Percentiles rank a stretch among this genome's conserved stretches.
Evolutionary conservation across 106 monocot species (phyloP).

Genomic region (Chionographis japonica): DNA sequence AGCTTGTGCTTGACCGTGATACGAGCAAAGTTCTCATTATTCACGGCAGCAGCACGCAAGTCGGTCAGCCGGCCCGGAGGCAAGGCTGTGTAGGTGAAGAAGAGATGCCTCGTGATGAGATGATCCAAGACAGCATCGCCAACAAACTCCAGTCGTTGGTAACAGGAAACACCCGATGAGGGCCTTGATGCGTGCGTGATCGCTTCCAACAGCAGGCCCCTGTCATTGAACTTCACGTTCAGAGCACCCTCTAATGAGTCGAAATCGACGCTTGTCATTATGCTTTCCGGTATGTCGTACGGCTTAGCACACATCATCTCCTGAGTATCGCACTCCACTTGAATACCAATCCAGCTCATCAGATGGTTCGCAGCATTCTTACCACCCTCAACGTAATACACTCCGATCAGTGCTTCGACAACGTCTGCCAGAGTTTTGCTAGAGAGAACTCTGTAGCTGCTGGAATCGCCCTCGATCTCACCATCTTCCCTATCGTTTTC

Average conservation of each 20-base stretch:
- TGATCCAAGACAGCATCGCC: slow-evolving; percentile 99
- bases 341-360: slow-evolving; percentile 91
- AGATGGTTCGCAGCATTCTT: slow-evolving; percentile 85
- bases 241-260: slow-evolving; percentile 65
- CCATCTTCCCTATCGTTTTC: slow-evolving; percentile 78
- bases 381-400: slow-evolving; percentile 95
- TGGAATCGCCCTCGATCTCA: slow-evolving; percentile 80
- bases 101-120: slow-evolving; percentile 79
- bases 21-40: slow-evolving; percentile 98
- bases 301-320: slow-evolving; percentile 48
- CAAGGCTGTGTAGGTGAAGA: slow-evolving; percentile 83
- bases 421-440: slow-evolving; percentile 98
- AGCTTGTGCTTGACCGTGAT: slow-evolving; percentile 91
- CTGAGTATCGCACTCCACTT: slow-evolving; percentile 62
- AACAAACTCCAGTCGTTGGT: slow-evolving; percentile 89
- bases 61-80: slow-evolving; percentile 95
- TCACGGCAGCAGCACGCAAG: slow-evolving; percentile 92
- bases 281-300: slow-evolving; percentile 65
- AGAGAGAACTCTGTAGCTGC: slow-evolving; percentile 85
- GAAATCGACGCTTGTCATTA: slow-evolving; percentile 77
- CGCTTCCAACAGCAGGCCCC: slow-evolving; percentile 72
- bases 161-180: slow-evolving; percentile 94
- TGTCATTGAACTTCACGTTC: slow-evolving; percentile 58
- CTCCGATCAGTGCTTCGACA: slow-evolving; percentile 95
- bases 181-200: slow-evolving; percentile 99